A percentile compares a stretch with the other conserved stretches of the same genome.
Conservation (phyloP, 805 yeast genomes). For the Starmerella cellae region DNA sequence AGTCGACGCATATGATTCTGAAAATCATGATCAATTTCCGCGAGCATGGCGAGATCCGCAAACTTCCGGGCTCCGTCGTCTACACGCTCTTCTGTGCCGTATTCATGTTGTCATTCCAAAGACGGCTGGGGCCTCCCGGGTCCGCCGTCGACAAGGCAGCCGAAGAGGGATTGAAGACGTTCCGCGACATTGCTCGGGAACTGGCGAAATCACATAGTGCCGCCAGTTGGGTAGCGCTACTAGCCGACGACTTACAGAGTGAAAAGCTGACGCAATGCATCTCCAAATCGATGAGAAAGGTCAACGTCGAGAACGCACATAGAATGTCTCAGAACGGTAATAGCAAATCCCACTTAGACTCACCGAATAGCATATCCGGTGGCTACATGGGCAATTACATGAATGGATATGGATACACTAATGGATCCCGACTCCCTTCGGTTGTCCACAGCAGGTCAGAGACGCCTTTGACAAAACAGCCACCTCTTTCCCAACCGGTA, state of each 20-base stretch:
- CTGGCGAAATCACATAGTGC: conserved; percentile 10
- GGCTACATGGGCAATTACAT: neutral
- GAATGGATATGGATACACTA: neutral
- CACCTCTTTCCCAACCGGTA: no score
- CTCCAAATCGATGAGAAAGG: neutral
- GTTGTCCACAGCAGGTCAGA: no score
- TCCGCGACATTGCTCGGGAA: conserved; percentile 27
- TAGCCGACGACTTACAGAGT: conserved; percentile 3
- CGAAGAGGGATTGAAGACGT: conserved; percentile 26
- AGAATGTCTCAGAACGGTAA: no score
- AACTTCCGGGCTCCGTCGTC: conserved; percentile 46
- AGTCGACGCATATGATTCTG: conserved; percentile 65
- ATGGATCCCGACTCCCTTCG: neutral
- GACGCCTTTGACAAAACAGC: no score
- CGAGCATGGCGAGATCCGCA: conserved; percentile 37
- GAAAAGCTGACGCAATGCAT: neutral
- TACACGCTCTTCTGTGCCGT: conserved; percentile 51
- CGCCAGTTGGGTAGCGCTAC: conserved; percentile 11
- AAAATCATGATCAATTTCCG: conserved; percentile 45
- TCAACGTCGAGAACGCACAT: neutral
- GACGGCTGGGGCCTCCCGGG: conserved; percentile 30
- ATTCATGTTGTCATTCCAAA: conserved; percentile 59
- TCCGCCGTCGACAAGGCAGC: conserved; percentile 29
- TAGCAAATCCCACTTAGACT: no score
- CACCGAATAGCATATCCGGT: no score